Evolutionary conservation across 371 early-diverging fungal genomes (phyloP), one percentile per base, ranked within the genome.

Genomic region (Syncephalastrum monosporum): DNA sequence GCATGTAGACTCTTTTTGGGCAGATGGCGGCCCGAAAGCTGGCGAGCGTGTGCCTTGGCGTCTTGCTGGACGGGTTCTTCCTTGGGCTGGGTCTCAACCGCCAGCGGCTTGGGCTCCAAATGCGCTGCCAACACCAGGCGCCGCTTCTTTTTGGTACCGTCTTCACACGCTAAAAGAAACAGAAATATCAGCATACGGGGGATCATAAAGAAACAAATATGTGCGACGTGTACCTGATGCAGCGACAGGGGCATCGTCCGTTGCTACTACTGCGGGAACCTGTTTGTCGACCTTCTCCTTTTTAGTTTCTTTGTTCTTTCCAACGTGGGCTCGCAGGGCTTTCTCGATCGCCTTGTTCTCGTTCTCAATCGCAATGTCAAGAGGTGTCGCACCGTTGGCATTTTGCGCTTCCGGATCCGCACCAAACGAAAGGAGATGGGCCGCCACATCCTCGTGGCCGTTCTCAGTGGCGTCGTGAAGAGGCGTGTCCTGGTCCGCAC

Each of bases 401-500:
- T 89, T 85, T 5, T 71, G 67, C 6, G 75, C 63, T 53, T 60
- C 64, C 0, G 74, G 68, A 55, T 76, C 72, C 0, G 91, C 89
- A 48, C 87, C 87, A 59, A 78, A 72, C n/a, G 62, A 63, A 12
- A 91, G 60, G 48, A 91, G 59, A 16, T 80, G 64, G 27, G 74
- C 68, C 2, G 86, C 87, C 5, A 90, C 86, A 16, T 85, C 80
- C 2, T 68, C 56, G 55, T 87, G 87, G 1, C 81, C 82, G 43
- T 90, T 86, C 19, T 87, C 87, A 10, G 83, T 81, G 3, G 92
- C 91, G 56, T 92, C 92, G 56, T 92, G 92, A 14, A 94, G 64
- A 4, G 94, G 88, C 8, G 94, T 93, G 43, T 90, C 84, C 8
- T 79, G 81, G 52, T 86, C 87, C 33, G 77, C 82, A 3, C 90